Evolutionary conservation across 352 stramenopile species (phyloP).

Genomic region (Phytophthora podocarpi): DNA sequence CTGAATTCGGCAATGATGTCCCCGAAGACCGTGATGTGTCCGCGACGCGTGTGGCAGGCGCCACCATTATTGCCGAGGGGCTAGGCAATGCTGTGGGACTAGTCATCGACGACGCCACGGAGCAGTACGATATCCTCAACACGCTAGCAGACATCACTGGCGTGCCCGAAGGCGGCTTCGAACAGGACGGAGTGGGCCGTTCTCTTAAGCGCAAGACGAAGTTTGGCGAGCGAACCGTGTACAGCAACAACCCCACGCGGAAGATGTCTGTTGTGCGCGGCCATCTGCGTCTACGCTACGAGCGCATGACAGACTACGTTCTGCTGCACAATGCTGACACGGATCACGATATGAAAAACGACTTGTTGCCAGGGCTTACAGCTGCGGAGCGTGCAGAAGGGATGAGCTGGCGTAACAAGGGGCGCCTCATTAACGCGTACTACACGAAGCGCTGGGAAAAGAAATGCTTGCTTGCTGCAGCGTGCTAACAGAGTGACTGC

Average conservation of each 20-base stretch:
- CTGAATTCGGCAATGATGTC: slow-evolving; percentile 38
- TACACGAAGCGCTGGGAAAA: slow-evolving; percentile 31
- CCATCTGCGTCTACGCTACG: too few species aligned
- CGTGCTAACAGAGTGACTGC: slow-evolving; percentile 25
- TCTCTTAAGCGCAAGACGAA: slow-evolving; percentile 44
- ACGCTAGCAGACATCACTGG: slow-evolving; percentile 42
- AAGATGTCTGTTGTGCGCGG: too few species aligned
- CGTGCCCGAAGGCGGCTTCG: slow-evolving; percentile 31
- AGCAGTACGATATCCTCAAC: too few species aligned
- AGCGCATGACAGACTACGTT: too few species aligned
- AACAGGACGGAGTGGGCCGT: slow-evolving; percentile 37
- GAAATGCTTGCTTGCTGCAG: slow-evolving; percentile 34
- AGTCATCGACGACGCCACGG: too few species aligned
- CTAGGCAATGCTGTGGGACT: too few species aligned
- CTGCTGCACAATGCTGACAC: too few species aligned
- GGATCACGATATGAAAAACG: slow-evolving; percentile 41
- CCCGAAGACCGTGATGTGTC: slow-evolving; percentile 42
- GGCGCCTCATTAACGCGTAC: slow-evolving; percentile 51
- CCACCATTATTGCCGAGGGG: slow-evolving; percentile 43
- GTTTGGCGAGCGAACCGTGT: too few species aligned
- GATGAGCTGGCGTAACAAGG: slow-evolving; percentile 21
- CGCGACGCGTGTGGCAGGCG: slow-evolving; percentile 35
- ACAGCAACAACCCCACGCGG: too few species aligned
- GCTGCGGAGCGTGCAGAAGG: slow-evolving; percentile 18
- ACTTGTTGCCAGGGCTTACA: slow-evolving; percentile 32